Percentiles rank a stretch among this genome's conserved stretches.
Evolutionary conservation across 2,329 filamentous ascomycete species (phyloP).

Genomic region (Sclerotinia subarctica): DNA sequence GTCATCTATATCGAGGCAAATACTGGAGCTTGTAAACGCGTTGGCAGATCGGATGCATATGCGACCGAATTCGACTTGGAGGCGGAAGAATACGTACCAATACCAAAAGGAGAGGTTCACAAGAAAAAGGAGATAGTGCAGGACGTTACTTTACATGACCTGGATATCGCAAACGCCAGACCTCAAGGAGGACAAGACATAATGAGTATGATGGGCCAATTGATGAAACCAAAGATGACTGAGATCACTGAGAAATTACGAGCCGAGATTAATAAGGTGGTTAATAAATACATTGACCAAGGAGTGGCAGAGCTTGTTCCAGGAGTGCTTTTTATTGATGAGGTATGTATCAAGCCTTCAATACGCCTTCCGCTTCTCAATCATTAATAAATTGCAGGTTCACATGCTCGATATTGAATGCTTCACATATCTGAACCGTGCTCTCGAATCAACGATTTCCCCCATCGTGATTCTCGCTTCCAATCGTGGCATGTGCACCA

Average conservation of each 20-base stretch:
- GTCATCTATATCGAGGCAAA: conserved; percentile 99
- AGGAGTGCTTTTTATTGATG: conserved; percentile 96
- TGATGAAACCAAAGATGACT: conserved; percentile 99
- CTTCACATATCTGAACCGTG: conserved; percentile 98
- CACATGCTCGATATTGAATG: conserved; percentile 99
- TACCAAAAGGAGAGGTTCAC: conserved; percentile 97
- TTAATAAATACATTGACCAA: conserved; percentile 98
- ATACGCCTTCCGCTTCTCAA: conserved; percentile 4
- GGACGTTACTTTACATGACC: conserved; percentile 93
- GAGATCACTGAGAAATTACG: conserved; percentile 98
- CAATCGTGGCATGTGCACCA: conserved; percentile 90
- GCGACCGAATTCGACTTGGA: conserved; percentile 98
- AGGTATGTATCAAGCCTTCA: conserved; percentile 56
- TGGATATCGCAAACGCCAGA: conserved; percentile 92
- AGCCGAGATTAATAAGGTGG: conserved; percentile 97
- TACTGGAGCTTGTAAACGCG: conserved; percentile 95
- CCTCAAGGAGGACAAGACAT: conserved; percentile 98
- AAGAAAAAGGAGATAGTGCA: conserved; percentile 99
- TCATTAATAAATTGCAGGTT: conserved; percentile 54
- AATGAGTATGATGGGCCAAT: conserved; percentile 99
- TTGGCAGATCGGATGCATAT: conserved; percentile 93
- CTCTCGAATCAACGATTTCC: conserved; percentile 90
- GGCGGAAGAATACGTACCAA: conserved; percentile 97
- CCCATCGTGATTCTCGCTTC: conserved; percentile 97
- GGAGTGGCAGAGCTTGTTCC: conserved; percentile 97